A percentile compares a stretch with the other conserved stretches of the same genome.
Evolutionary conservation across 2,329 filamentous ascomycete species (phyloP).

Genomic region (Pseudopithomyces maydicus): DNA sequence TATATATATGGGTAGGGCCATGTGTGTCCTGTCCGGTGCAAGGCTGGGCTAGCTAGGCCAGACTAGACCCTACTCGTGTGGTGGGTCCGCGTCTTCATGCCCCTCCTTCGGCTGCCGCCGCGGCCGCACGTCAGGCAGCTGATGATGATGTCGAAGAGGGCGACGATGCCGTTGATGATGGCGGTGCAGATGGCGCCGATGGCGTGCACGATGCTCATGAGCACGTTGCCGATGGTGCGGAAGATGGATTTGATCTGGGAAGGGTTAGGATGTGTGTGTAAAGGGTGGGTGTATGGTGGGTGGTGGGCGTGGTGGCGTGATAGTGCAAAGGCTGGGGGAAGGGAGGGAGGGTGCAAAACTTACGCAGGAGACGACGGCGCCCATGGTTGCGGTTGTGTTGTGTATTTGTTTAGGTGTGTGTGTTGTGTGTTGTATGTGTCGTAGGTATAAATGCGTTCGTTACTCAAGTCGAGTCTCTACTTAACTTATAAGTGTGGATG

Average conservation of each 20-base stretch:
- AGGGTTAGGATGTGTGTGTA: conserved; percentile 20
- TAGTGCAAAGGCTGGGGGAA: background rate
- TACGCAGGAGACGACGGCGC: conserved; percentile 84
- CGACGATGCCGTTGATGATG: conserved; percentile 56
- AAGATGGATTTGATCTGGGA: conserved; percentile 49
- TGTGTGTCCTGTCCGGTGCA: conserved; percentile 1
- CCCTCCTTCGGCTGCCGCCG: conserved; percentile 45
- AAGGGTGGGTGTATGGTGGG: background rate
- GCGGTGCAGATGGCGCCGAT: conserved; percentile 53
- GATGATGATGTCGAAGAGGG: conserved; percentile 56
- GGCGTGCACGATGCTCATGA: conserved; percentile 55
- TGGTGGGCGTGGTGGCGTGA: background rate
- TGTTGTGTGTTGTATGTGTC: background rate
- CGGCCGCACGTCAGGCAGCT: conserved; percentile 56
- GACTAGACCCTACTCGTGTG: conserved; percentile 47
- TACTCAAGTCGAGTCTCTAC: too few relatives aligned
- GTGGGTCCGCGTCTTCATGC: conserved; percentile 36
- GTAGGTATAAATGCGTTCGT: too few relatives aligned
- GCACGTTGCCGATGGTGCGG: conserved; percentile 52
- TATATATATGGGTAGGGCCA: too few relatives aligned
- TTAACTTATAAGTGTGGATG: too few relatives aligned
- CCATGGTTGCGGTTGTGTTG: conserved; percentile 62
- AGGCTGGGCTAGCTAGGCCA: conserved; percentile 23
- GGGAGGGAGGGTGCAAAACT: conserved; percentile 48
- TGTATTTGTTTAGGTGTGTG: background rate